A percentile compares a stretch with the other conserved stretches of the same genome.
phyloP scores from a whole-genome alignment of 106 monocot species.

The Dendrobium chrysotoxum region DNA sequence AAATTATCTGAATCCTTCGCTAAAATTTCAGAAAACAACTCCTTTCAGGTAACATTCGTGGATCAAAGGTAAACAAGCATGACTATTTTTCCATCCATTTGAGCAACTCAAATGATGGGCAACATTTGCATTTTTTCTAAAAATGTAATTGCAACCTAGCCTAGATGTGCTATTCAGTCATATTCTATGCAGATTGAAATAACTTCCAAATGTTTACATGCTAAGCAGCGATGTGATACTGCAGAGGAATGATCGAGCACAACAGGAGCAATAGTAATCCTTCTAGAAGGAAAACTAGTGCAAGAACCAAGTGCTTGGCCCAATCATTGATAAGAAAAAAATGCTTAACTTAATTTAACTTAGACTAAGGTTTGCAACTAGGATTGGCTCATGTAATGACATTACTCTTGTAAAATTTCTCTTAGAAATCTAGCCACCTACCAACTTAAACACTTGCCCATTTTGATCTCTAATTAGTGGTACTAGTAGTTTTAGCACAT shows the following conservation, averaged over 20 bases:
- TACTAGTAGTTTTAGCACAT: not conserved
- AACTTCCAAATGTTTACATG: not conserved
- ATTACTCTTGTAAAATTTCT: not conserved
- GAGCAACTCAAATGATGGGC: no score
- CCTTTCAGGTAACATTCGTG: no score
- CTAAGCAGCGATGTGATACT: not conserved
- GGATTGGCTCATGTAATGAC: not conserved
- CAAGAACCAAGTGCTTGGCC: not conserved
- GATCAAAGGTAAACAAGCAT: no score
- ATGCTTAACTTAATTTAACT: no score
- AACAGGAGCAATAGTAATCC: not conserved
- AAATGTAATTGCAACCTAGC: not conserved
- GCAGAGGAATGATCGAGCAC: not conserved
- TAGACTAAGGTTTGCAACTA: no score
- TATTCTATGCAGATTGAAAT: not conserved
- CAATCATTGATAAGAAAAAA: no score
- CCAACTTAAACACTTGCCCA: not conserved
- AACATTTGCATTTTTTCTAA: not conserved
- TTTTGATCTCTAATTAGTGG: not conserved
- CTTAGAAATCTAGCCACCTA: not conserved
- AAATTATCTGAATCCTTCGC: no score
- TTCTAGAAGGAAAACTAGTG: not conserved
- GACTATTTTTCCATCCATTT: no score
- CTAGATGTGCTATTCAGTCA: not conserved
- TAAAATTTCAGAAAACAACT: no score